phyloP scores from a whole-genome alignment of 768 basidiomycete genomes.

The Lactarius vividus region DNA sequence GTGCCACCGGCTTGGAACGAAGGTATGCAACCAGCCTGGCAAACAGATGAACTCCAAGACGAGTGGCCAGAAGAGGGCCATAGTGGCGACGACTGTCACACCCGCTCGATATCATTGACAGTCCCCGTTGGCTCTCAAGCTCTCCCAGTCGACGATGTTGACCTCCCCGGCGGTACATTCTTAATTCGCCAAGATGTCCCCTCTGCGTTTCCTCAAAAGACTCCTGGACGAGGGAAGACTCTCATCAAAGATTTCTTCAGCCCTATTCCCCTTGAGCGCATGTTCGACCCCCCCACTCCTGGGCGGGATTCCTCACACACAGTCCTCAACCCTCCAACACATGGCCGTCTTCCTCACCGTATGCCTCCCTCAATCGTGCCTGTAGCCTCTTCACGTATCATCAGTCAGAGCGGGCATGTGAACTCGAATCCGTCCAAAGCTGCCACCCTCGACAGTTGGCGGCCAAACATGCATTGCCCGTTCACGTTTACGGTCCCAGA shows the following conservation, averaged over 20 bases:
- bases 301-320: slow-evolving; percentile 27
- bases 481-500: slow-evolving; percentile 77
- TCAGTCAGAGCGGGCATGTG: slow-evolving; percentile 41
- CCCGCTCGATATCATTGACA: slow-evolving; percentile 37
- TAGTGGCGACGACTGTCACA: slow-evolving; percentile 37
- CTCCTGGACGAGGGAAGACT: slow-evolving; percentile 62
- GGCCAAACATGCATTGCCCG: slow-evolving; percentile 50
- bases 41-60: slow-evolving; percentile 86
- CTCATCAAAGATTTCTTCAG: slow-evolving; percentile 82
- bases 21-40: slow-evolving; percentile 60
- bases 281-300: slow-evolving; percentile 96
- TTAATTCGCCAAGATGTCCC: slow-evolving; percentile 68
- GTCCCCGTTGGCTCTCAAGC: slow-evolving; percentile 53
- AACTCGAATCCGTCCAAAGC: slow-evolving; percentile 53
- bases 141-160: slow-evolving; percentile 38
- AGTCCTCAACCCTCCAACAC: slow-evolving; percentile 28
- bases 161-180: slow-evolving; percentile 60
- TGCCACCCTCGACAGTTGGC: slow-evolving; percentile 40
- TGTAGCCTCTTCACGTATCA: not conserved
- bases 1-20: not conserved
- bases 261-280: slow-evolving; percentile 78
- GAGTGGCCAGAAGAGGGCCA: slow-evolving; percentile 80
- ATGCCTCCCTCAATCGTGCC: not conserved
- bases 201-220: slow-evolving; percentile 57
- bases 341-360: slow-evolving; percentile 37